These are phyloP conservation scores for Lichtheimia ramosa DNA, from an alignment of 371 early-diverging fungal genomes.

Conservation along the genomic window DNA sequence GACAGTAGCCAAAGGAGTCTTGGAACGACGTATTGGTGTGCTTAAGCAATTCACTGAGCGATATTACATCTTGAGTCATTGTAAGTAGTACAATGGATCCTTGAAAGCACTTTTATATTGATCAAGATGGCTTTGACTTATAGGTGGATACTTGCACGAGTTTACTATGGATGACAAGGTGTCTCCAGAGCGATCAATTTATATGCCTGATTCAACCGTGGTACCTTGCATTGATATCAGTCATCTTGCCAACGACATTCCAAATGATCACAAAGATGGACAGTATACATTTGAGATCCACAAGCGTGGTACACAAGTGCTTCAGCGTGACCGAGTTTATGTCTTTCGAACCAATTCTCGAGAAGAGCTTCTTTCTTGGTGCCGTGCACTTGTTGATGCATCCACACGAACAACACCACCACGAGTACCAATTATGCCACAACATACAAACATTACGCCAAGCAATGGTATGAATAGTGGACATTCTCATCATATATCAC, in stretches of 20 bases:
- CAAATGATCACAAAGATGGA: not conserved
- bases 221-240: slow-evolving; percentile 26
- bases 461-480: not conserved
- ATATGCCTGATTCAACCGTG: slow-evolving; percentile 30
- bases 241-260: slow-evolving; percentile 10
- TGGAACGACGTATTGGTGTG: slow-evolving; percentile 37
- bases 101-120: no score
- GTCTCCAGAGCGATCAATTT: slow-evolving; percentile 38
- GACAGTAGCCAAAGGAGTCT: slow-evolving; percentile 38
- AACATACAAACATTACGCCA: not conserved
- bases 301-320: slow-evolving; percentile 12
- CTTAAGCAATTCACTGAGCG: slow-evolving; percentile 37
- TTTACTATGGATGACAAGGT: slow-evolving; percentile 37
- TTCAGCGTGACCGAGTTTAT: slow-evolving; percentile 16
- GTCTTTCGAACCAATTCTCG: slow-evolving; percentile 13
- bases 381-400: slow-evolving; percentile 13
- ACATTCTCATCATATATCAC: not conserved
- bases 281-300: slow-evolving; percentile 18
- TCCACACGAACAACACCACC: slow-evolving; percentile 7
- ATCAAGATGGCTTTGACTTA: no score
- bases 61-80: slow-evolving; percentile 42
- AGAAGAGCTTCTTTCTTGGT: slow-evolving; percentile 18
- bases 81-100: slow-evolving; percentile 13
- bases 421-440: not conserved
- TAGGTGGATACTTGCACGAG: slow-evolving; percentile 47